Conservation (phyloP, 2,329 filamentous ascomycete species). For the Talaromyces rugulosus region DNA sequence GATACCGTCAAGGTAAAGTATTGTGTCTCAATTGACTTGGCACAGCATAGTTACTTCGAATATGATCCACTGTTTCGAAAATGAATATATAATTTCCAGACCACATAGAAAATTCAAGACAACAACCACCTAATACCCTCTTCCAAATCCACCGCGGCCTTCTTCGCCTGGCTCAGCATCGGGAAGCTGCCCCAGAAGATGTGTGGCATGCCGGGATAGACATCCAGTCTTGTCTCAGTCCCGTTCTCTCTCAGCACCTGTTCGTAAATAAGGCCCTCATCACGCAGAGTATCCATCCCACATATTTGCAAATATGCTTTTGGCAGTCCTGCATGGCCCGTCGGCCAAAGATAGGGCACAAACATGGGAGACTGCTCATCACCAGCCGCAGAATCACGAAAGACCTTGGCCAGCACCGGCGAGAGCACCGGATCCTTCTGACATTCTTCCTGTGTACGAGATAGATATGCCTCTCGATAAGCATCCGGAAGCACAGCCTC, state of each 20-base stretch:
- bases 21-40: neutral
- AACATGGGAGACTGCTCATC: neutral
- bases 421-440: constrained; percentile 22
- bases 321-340: constrained; percentile 34
- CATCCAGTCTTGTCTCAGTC: constrained; percentile 43
- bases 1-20: neutral
- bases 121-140: constrained; percentile 8
- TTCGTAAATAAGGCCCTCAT: constrained; percentile 53
- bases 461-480: constrained; percentile 16
- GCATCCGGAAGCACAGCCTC: constrained; percentile 17
- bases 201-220: constrained; percentile 43
- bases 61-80: neutral
- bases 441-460: constrained; percentile 25
- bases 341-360: constrained; percentile 13
- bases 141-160: constrained; percentile 5
- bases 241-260: constrained; percentile 42
- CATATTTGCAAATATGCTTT: constrained; percentile 49
- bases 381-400: neutral
- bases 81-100: neutral
- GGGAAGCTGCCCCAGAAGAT: constrained; percentile 7
- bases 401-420: constrained; percentile 20
- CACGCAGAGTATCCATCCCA: constrained; percentile 49
- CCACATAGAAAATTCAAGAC: neutral
- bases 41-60: neutral
- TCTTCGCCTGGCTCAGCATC: constrained; percentile 5